These are phyloP conservation scores for Exophiala lecanii-corni DNA, from an alignment of 2,329 filamentous ascomycete genomes.

Conservation along the genomic window DNA sequence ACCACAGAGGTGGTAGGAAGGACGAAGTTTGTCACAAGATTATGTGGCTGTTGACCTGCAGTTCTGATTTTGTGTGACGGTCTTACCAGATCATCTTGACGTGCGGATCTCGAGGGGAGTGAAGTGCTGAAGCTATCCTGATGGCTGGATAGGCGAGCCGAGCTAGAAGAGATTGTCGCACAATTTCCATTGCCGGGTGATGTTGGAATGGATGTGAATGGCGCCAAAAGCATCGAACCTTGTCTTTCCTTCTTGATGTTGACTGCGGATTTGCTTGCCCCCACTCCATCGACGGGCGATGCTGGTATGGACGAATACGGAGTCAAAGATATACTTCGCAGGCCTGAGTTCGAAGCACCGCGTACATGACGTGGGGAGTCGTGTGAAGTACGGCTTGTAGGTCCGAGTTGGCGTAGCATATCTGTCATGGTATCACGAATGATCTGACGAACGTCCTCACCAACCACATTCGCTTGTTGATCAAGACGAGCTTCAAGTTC, in stretches of 20 bases:
- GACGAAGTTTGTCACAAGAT: not conserved
- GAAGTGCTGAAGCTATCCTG: conserved; percentile 18
- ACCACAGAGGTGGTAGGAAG: conserved; percentile 2
- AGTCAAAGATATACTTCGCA: conserved; percentile 13
- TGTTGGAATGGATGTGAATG: no score
- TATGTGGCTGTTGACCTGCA: not conserved
- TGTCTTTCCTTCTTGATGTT: no score
- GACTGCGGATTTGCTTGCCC: no score
- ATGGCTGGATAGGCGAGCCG: no score
- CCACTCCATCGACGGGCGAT: conserved; percentile 11
- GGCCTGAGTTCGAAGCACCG: conserved; percentile 7
- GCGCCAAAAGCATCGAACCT: no score
- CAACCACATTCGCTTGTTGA: conserved; percentile 8
- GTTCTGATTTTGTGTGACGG: no score
- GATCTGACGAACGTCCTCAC: conserved; percentile 17
- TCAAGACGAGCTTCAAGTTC: conserved; percentile 20
- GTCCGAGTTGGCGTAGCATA: conserved; percentile 11
- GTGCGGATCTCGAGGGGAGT: conserved; percentile 9
- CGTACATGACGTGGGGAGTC: not conserved
- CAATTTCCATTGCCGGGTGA: no score
- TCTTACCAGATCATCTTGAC: conserved; percentile 1
- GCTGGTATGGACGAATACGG: conserved; percentile 13
- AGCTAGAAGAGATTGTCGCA: no score
- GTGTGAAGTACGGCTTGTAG: conserved; percentile 6
- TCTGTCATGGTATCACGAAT: conserved; percentile 17